Conservation (phyloP, 2,329 filamentous ascomycete genomes). For the Sclerotinia nivalis region DNA sequence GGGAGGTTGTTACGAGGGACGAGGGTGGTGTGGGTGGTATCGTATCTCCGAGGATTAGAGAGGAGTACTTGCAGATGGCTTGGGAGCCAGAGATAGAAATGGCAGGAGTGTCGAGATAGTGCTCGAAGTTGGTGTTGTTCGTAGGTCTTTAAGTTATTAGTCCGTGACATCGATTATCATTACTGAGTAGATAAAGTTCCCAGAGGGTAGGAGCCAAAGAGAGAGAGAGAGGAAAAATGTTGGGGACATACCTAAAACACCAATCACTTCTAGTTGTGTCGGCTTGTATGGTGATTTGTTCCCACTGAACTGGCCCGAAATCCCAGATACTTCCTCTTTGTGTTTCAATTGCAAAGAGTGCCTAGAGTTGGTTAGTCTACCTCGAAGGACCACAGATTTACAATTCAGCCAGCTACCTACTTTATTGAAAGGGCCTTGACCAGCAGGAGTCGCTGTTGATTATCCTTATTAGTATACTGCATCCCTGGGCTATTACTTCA, state of each 20-base stretch:
- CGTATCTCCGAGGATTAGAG: not conserved
- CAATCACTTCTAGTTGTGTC: constrained; percentile 4
- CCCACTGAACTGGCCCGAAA: constrained; percentile 14
- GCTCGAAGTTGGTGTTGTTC: not conserved
- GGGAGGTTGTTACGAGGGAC: not conserved
- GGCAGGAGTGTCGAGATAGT: not conserved
- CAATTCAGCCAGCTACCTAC: not conserved
- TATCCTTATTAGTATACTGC: not conserved
- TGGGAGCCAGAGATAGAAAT: not conserved
- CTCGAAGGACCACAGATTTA: no score
- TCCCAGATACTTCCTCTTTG: constrained; percentile 3
- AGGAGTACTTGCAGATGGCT: constrained; percentile 5
- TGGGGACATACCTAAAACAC: not conserved
- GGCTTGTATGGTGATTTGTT: constrained; percentile 2
- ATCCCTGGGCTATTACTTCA: no score
- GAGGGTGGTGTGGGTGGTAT: not conserved
- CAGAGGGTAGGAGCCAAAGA: not conserved
- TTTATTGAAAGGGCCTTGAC: not conserved
- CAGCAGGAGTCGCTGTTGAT: not conserved
- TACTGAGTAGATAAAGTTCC: not conserved
- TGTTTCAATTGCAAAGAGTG: constrained; percentile 9
- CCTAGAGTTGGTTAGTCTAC: not conserved
- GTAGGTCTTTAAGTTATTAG: not conserved
- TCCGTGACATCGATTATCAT: not conserved
- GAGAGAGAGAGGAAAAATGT: not conserved